Conservation (phyloP, 1,284 basidiomycete species). For the Heterobasidion occidentale region DNA sequence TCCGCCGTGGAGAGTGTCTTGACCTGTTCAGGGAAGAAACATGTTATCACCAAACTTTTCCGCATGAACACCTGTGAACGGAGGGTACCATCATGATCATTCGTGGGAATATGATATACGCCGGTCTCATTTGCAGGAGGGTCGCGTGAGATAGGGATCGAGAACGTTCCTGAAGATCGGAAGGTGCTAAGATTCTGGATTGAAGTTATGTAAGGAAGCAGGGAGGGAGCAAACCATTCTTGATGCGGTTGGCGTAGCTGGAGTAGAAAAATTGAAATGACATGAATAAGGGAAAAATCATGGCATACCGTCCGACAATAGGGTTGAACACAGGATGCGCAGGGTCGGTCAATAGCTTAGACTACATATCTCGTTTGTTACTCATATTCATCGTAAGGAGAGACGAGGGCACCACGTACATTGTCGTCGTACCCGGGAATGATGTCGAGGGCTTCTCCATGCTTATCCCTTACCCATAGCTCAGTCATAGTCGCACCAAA, state of each 20-base stretch:
- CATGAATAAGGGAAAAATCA: background rate
- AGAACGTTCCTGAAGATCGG: constrained; percentile 35
- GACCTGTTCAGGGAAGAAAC: constrained; percentile 16
- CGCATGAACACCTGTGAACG: background rate
- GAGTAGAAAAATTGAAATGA: background rate
- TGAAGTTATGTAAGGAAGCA: background rate
- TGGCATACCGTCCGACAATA: constrained; percentile 35
- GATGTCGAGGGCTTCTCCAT: constrained; percentile 36
- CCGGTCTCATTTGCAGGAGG: constrained; percentile 36
- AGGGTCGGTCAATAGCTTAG: constrained; percentile 33
- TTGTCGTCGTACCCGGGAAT: constrained; percentile 48
- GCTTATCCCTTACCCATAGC: constrained; percentile 42
- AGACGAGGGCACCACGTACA: constrained; percentile 18
- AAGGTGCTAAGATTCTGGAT: background rate
- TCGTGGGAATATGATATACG: constrained; percentile 42
- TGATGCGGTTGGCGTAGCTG: constrained; percentile 43
- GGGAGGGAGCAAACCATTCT: constrained; percentile 29
- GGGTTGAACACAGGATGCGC: constrained; percentile 43
- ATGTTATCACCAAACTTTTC: constrained; percentile 3
- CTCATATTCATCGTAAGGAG: background rate
- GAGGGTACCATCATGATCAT: constrained; percentile 32
- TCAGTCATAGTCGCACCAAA: constrained; percentile 45
- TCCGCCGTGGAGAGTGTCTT: constrained; percentile 47
- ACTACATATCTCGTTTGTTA: constrained; percentile 16
- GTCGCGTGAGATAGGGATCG: constrained; percentile 43